phyloP scores from a whole-genome alignment of 495 filamentous ascomycete genomes.

The Xylaria curta region DNA sequence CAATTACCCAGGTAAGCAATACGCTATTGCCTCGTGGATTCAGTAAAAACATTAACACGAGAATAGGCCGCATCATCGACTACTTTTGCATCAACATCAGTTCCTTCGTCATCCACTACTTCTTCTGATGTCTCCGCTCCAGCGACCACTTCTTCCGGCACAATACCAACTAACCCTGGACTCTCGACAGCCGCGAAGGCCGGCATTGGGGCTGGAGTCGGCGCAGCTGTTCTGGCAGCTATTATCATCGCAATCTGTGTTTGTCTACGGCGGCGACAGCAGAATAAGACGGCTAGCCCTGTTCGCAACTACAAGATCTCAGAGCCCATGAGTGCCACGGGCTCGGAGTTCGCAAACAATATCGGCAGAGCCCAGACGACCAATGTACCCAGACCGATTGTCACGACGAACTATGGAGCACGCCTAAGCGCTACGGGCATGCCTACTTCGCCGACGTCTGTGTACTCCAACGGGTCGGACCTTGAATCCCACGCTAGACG shows the following conservation, averaged over 20 bases:
- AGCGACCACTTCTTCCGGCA: conserved; percentile 8
- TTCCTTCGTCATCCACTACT: conserved; percentile 24
- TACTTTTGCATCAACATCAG: conserved; percentile 26
- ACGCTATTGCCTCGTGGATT: neutral
- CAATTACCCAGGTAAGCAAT: neutral
- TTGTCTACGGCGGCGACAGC: conserved; percentile 41
- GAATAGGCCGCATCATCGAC: conserved; percentile 11
- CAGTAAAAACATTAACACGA: neutral
- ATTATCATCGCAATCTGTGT: conserved; percentile 38
- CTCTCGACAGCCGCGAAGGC: conserved; percentile 47
- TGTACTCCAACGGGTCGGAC: conserved; percentile 35
- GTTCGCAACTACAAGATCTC: conserved; percentile 47
- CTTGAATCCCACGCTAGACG: conserved; percentile 50
- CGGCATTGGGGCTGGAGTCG: conserved; percentile 52
- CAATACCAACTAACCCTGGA: conserved; percentile 21
- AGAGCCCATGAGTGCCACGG: conserved; percentile 46
- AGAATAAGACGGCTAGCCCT: conserved; percentile 31
- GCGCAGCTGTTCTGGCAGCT: conserved; percentile 41
- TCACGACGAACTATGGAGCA: conserved; percentile 12
- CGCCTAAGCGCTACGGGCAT: neutral
- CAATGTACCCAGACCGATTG: conserved; percentile 30
- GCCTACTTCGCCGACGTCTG: conserved; percentile 26
- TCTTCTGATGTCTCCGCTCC: neutral
- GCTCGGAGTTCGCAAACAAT: conserved; percentile 44
- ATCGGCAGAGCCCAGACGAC: conserved; percentile 25